Evolutionary conservation across 2,329 filamentous ascomycete genomes (phyloP).

Genomic region (Talaromyces sp.): DNA sequence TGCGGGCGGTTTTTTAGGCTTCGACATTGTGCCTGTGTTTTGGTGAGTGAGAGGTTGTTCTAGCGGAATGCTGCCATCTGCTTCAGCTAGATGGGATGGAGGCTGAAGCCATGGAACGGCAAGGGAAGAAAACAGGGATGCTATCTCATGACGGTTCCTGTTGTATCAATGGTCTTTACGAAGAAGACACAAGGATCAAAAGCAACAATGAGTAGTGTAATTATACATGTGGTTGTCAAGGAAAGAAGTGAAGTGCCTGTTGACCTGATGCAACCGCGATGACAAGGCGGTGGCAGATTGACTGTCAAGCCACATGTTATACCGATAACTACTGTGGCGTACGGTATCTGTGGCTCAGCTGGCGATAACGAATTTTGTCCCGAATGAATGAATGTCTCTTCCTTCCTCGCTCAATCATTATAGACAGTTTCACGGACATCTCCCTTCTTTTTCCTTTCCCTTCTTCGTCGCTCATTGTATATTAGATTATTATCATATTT

Average conservation of each 20-base stretch:
- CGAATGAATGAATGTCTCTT: neutral
- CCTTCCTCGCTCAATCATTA: neutral
- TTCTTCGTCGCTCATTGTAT: constrained; percentile 6
- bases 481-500: neutral
- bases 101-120: constrained; percentile 5
- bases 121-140: neutral
- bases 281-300: constrained; percentile 2
- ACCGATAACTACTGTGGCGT: neutral
- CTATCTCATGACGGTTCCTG: neutral
- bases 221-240: neutral
- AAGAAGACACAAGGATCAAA: too few species aligned
- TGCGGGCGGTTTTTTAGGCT: constrained; percentile 42
- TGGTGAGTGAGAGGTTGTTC: constrained; percentile 22
- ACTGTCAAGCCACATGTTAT: neutral
- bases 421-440: neutral
- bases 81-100: neutral
- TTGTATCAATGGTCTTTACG: neutral
- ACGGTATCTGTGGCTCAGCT: neutral
- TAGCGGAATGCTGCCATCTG: neutral
- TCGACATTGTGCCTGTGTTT: constrained; percentile 39
- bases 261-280: neutral
- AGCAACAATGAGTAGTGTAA: neutral
- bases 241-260: neutral
- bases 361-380: neutral
- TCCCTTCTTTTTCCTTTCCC: neutral